A percentile compares a stretch with the other conserved stretches of the same genome.
These are phyloP conservation scores for Xerocomus minutiporus DNA, from an alignment of 1,284 basidiomycete species.

Conservation along the genomic window DNA sequence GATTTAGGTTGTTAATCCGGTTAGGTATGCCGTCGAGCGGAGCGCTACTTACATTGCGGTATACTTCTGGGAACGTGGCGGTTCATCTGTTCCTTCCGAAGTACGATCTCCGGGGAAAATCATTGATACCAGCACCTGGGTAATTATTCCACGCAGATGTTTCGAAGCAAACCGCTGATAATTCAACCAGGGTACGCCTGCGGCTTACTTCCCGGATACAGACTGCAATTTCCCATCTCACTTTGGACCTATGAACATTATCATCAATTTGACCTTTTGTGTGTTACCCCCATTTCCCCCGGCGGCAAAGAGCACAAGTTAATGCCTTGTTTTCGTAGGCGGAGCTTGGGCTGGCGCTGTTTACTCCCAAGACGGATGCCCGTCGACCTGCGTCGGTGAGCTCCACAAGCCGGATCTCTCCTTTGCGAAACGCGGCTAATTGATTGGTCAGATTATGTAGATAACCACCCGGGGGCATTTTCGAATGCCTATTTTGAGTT, in stretches of 20 bases:
- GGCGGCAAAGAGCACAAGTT: neutral
- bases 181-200: conserved; percentile 18
- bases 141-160: conserved; percentile 1
- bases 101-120: conserved; percentile 13
- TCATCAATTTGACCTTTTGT: conserved; percentile 24
- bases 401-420: conserved; percentile 24
- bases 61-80: conserved; percentile 28
- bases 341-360: conserved; percentile 41
- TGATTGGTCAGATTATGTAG: conserved; percentile 11
- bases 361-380: neutral
- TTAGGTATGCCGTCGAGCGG: conserved; percentile 26
- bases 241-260: conserved; percentile 3
- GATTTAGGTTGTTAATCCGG: neutral
- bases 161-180: neutral
- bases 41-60: conserved; percentile 12
- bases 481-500: conserved; percentile 26
- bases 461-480: conserved; percentile 17
- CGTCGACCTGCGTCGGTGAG: neutral
- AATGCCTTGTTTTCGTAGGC: conserved; percentile 27
- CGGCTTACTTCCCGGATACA: conserved; percentile 1
- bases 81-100: conserved; percentile 13
- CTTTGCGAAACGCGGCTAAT: neutral
- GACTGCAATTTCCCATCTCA: neutral
- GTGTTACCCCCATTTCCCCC: conserved; percentile 1
- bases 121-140: conserved; percentile 24